A percentile compares a stretch with the other conserved stretches of the same genome.
These are phyloP conservation scores for Colletotrichum simmondsii DNA, from an alignment of 2,329 filamentous ascomycete genomes.

Conservation along the genomic window DNA sequence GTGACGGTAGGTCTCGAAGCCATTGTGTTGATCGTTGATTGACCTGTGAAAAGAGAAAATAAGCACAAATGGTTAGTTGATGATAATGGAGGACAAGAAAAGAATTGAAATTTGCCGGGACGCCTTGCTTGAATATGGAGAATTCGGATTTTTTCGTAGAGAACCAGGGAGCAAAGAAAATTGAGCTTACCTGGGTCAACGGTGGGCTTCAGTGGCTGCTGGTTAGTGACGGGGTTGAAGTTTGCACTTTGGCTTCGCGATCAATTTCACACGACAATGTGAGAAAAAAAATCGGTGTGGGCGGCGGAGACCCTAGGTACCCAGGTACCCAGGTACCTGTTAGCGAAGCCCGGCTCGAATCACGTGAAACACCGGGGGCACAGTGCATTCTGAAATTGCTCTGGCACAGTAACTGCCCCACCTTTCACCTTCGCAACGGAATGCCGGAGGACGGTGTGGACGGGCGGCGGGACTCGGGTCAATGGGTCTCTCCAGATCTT, in stretches of 20 bases:
- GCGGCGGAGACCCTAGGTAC: conserved; percentile 52
- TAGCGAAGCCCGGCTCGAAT: conserved; percentile 39
- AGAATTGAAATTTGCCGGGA: conserved; percentile 4
- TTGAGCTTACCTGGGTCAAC: conserved; percentile 51
- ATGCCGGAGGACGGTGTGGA: too few relatives aligned
- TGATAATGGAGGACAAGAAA: conserved; percentile 14
- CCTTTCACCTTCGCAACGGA: too few relatives aligned
- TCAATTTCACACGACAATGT: conserved; percentile 46
- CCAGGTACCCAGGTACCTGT: conserved; percentile 38
- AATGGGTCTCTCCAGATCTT: not conserved
- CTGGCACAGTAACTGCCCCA: not conserved
- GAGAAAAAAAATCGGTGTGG: conserved; percentile 44
- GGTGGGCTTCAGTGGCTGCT: conserved; percentile 44
- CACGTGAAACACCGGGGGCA: not conserved
- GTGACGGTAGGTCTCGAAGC: conserved; percentile 97
- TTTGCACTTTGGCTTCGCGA: conserved; percentile 45
- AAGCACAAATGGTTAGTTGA: conserved; percentile 29
- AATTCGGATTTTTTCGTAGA: not conserved
- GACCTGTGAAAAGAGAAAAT: conserved; percentile 25
- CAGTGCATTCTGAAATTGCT: not conserved
- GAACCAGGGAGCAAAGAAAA: not conserved
- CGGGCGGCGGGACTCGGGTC: too few relatives aligned
- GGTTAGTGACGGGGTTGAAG: conserved; percentile 43
- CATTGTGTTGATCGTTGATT: conserved; percentile 68
- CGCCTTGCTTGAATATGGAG: conserved; percentile 23